These are phyloP conservation scores for Ganoderma boninense DNA, from an alignment of 1,284 basidiomycete species.

Conservation along the genomic window DNA sequence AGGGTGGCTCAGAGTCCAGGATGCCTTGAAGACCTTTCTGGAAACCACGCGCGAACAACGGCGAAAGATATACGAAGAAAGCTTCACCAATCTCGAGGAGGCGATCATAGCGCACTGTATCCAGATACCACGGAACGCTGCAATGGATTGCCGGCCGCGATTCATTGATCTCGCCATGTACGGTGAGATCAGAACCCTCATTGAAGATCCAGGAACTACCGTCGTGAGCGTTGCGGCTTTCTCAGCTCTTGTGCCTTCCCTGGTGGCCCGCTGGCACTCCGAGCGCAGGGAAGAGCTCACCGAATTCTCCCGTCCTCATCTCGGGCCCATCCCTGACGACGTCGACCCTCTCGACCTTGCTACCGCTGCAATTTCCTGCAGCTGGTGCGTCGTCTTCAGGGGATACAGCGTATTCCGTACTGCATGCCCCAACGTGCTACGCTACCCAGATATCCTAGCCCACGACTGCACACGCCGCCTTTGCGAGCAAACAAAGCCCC, in stretches of 20 bases:
- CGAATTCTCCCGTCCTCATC: neutral
- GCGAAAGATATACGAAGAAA: neutral
- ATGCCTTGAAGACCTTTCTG: neutral
- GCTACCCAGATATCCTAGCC: conserved; percentile 1
- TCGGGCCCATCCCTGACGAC: neutral
- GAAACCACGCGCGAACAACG: neutral
- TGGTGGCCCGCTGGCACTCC: neutral
- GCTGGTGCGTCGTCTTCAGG: neutral
- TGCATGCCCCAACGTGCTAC: neutral
- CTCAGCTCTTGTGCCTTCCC: neutral
- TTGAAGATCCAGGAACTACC: neutral
- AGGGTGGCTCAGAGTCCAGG: neutral
- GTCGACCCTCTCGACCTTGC: neutral
- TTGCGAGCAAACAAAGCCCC: no score
- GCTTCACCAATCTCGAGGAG: no score
- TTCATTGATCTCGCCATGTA: neutral
- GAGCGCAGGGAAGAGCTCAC: neutral
- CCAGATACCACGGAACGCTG: no score
- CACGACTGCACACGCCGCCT: neutral
- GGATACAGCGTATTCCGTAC: neutral
- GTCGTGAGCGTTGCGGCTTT: neutral
- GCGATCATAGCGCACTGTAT: no score
- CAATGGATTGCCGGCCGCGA: neutral
- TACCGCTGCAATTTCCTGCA: neutral
- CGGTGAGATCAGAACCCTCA: neutral